Base-by-base conservation (phyloP, 805 yeast species). In the Ogataea methanolica region DNA sequence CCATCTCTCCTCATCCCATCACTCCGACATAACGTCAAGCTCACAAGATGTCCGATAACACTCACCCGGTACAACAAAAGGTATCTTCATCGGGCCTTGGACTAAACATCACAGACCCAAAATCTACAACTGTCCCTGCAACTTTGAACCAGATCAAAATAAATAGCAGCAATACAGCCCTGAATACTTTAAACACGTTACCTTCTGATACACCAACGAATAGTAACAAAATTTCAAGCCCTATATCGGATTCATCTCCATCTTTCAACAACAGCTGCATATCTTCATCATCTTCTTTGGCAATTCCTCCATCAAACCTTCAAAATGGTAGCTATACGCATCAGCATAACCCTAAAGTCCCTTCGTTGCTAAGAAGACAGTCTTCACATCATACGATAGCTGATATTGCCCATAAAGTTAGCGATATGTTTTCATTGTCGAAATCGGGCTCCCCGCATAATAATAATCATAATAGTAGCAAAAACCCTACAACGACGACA, bases 351-450 rank as follows among this genome's bases (percentile, higher is more conserved):
- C 39, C 39, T 15, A 41, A 41, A 21, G 29, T n/a, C 1, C 36
- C 43, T 33, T 34, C 47, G n/a, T 22, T 19, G 6, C 16, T 49
- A 34, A 35, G 39, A 9, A 36, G 53, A 33, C 42, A 47, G 11
- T 39, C 50, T 2, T 61, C 67, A 1, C 63, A 61, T 22, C 49
- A 51, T 33, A 53, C 55, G 17, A 26, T 63, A 21, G 42, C 67
- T 6, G 67, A 63, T 6, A 49, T 62, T 6, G 65, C 63, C 6
- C 62, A 59, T 42, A 62, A 59, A 47, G 56, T 63, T 22, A 53
- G 66, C 4, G 67, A 63, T 11, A 55, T 52, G 17, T 41, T 63
- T 12, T 48, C 61, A 14, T 37, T 49, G 3, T 50, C 61, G 8
- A 50, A 48, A 37, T 49, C 55, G 2, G 48, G 44, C 21, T 52